These are phyloP conservation scores for Candida easanensis DNA, from an alignment of 805 yeast species.

Conservation along the genomic window DNA sequence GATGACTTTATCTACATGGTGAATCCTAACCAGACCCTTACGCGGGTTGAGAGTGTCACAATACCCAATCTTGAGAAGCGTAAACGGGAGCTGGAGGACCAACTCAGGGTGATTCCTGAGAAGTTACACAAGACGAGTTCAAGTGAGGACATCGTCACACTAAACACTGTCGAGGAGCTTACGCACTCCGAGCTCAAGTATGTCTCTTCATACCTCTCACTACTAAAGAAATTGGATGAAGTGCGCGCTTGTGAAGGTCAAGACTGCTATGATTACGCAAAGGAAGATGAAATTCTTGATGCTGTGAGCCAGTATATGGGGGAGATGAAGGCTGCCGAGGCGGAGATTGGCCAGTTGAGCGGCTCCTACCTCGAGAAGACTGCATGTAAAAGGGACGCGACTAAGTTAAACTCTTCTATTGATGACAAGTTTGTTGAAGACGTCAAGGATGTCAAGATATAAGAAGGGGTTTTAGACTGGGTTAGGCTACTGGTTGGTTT, in stretches of 20 bases:
- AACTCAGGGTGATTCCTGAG: constrained; percentile 11
- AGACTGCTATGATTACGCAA: constrained; percentile 25
- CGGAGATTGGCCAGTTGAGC: constrained; percentile 5
- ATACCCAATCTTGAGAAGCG: constrained; percentile 22
- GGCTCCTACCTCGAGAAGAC: not conserved
- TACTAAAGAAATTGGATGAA: constrained; percentile 19
- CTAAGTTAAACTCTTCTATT: not conserved
- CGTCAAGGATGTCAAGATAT: constrained; percentile 2
- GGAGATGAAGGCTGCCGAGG: constrained; percentile 23
- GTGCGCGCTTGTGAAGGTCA: constrained; percentile 13
- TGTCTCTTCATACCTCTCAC: constrained; percentile 18
- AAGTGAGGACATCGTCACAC: not conserved
- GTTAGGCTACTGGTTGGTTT: not conserved
- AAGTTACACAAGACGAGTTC: constrained; percentile 6
- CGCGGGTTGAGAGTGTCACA: constrained; percentile 22
- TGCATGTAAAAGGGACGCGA: not conserved
- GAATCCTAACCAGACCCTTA: constrained; percentile 26
- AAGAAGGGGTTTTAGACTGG: not conserved
- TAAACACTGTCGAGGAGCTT: constrained; percentile 2
- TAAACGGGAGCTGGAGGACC: constrained; percentile 10
- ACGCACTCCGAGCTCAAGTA: constrained; percentile 22
- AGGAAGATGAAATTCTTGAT: constrained; percentile 26
- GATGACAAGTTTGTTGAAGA: constrained; percentile 5
- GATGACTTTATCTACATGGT: constrained; percentile 19
- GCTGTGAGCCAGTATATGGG: constrained; percentile 21